Percentiles rank a stretch among this genome's conserved stretches.
Evolutionary conservation across 495 filamentous ascomycete genomes (phyloP).

Genomic region (Penicillium argentinense): DNA sequence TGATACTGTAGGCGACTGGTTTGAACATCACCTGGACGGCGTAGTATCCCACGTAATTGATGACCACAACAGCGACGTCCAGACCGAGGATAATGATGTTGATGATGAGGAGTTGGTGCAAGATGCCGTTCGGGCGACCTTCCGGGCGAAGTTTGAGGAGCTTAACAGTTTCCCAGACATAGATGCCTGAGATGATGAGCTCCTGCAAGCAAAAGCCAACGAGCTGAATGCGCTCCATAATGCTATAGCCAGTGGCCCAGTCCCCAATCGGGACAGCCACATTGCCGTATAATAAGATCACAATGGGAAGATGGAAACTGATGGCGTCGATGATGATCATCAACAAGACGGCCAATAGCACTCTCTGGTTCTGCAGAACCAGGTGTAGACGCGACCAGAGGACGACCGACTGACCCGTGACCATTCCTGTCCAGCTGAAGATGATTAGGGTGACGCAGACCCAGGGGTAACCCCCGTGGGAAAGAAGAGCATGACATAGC

Average conservation of each 20-base stretch:
- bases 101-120: constrained; percentile 45
- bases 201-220: constrained; percentile 57
- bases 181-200: constrained; percentile 54
- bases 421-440: constrained; percentile 45
- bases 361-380: constrained; percentile 38
- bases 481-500: constrained; percentile 48
- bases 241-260: constrained; percentile 41
- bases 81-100: constrained; percentile 52
- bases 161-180: constrained; percentile 51
- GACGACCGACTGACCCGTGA: constrained; percentile 51
- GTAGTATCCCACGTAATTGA: constrained; percentile 49
- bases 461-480: constrained; percentile 24
- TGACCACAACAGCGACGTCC: constrained; percentile 45
- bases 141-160: constrained; percentile 41
- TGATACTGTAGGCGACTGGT: constrained; percentile 52
- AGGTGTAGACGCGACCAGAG: constrained; percentile 51
- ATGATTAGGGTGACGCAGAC: constrained; percentile 39
- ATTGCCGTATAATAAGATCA: constrained; percentile 43
- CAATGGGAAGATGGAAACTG: constrained; percentile 42
- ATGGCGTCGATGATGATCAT: constrained; percentile 49
- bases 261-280: constrained; percentile 23
- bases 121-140: constrained; percentile 31
- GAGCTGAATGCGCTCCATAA: constrained; percentile 55
- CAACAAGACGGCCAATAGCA: constrained; percentile 34
- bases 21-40: constrained; percentile 51